phyloP scores from a whole-genome alignment of 169 alveolate genomes.

The Cytauxzoon felis region DNA sequence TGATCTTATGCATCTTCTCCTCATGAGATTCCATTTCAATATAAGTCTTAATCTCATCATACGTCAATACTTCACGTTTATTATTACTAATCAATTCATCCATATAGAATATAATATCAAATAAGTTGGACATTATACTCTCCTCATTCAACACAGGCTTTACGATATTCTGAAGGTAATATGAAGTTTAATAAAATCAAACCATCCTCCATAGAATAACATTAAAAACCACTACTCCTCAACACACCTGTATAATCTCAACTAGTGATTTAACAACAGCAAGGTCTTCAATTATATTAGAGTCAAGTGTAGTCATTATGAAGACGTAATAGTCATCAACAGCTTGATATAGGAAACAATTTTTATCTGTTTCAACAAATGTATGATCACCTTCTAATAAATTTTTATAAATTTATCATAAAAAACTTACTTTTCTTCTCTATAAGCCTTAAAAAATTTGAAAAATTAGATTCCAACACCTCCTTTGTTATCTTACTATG shows the following conservation, averaged over 20 bases:
- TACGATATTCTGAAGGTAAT: conserved; percentile 30
- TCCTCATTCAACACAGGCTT: conserved; percentile 65
- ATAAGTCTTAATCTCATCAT: conserved; percentile 69
- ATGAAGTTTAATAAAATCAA: not conserved
- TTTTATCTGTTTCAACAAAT: conserved; percentile 70
- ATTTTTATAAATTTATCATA: not conserved
- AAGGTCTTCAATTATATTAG: conserved; percentile 72
- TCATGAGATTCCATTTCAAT: conserved; percentile 78
- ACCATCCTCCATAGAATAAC: no score
- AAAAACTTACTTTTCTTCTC: conserved; percentile 45
- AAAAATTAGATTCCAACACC: conserved; percentile 42
- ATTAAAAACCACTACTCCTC: no score
- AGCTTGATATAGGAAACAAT: conserved; percentile 74
- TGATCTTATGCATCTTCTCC: conserved; percentile 68
- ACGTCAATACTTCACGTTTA: conserved; percentile 64
- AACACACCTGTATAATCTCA: conserved; percentile 69
- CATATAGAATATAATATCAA: conserved; percentile 71
- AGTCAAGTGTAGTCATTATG: conserved; percentile 73
- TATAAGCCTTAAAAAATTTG: conserved; percentile 34
- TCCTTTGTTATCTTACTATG: conserved; percentile 43
- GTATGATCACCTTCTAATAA: conserved; percentile 66
- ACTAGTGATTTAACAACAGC: conserved; percentile 69
- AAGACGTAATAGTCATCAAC: conserved; percentile 72
- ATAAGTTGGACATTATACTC: conserved; percentile 64
- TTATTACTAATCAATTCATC: conserved; percentile 73